Percentiles rank a stretch among this genome's conserved stretches.
These are phyloP conservation scores for Globisporangium cylindrosporum DNA, from an alignment of 352 stramenopile genomes.

Conservation along the genomic window DNA sequence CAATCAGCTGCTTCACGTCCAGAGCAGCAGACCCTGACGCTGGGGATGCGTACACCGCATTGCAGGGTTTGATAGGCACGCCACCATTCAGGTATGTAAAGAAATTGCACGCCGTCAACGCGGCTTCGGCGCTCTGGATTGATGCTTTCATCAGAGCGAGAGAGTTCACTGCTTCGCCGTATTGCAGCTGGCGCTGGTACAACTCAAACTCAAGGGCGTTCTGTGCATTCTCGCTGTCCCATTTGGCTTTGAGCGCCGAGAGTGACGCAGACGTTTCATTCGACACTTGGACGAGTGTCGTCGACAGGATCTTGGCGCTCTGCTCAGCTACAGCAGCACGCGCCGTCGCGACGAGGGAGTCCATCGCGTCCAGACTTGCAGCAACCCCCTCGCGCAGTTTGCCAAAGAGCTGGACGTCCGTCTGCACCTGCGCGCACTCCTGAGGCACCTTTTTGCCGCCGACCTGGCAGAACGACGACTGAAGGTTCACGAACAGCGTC, in stretches of 20 bases:
- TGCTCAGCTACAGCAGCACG: not conserved
- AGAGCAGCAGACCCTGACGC: not conserved
- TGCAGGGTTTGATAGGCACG: not conserved
- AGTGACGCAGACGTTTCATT: constrained; percentile 1
- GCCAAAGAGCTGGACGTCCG: not conserved
- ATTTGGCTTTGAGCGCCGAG: not conserved
- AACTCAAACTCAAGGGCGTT: constrained; percentile 1
- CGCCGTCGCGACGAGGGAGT: not conserved
- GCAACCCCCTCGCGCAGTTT: not conserved
- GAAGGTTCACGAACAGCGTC: constrained; percentile 4
- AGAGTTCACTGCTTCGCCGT: not conserved
- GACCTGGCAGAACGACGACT: not conserved
- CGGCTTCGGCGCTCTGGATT: not conserved
- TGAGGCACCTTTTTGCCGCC: not conserved
- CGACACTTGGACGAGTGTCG: not conserved
- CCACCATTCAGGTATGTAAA: constrained; percentile 3
- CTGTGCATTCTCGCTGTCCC: not conserved
- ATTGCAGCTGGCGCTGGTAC: not conserved
- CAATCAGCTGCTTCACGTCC: constrained; percentile 1
- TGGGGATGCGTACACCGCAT: not conserved
- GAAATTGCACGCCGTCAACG: not conserved
- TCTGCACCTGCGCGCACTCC: not conserved
- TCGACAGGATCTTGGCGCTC: constrained; percentile 5
- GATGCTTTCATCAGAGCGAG: not conserved
- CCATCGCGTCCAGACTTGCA: not conserved